A percentile compares a stretch with the other conserved stretches of the same genome.
These are phyloP conservation scores for Pythium periplocum DNA, from an alignment of 352 stramenopile species.

Conservation along the genomic window DNA sequence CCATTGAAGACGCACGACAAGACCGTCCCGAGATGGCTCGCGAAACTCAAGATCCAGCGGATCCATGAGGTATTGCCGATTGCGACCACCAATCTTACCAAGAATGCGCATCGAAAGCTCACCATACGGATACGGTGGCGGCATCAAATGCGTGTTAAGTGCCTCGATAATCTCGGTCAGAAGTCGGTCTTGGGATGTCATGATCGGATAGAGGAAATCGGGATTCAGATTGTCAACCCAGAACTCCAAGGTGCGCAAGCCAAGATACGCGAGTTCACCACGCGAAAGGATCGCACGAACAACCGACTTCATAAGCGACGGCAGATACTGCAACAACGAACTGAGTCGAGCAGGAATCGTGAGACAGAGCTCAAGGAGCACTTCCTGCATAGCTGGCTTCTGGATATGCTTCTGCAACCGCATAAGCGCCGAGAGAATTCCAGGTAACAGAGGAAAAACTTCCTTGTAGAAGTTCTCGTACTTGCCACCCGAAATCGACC, in stretches of 20 bases:
- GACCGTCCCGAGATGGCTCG: constrained; percentile 34
- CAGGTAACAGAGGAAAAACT: constrained; percentile 91
- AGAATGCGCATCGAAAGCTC: constrained; percentile 94
- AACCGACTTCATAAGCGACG: constrained; percentile 94
- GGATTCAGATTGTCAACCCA: constrained; percentile 99
- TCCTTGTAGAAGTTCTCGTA: constrained; percentile 99
- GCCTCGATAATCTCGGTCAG: constrained; percentile 94
- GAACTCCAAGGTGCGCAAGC: constrained; percentile 95
- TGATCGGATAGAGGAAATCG: constrained; percentile 94
- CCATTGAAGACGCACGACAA: constrained; percentile 56
- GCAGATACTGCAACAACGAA: constrained; percentile 95
- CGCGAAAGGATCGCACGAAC: constrained; percentile 92
- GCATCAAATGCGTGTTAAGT: constrained; percentile 93
- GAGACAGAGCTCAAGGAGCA: constrained; percentile 94
- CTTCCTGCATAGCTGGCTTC: constrained; percentile 83
- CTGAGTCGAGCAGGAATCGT: constrained; percentile 95
- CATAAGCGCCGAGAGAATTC: constrained; percentile 92
- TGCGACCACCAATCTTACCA: constrained; percentile 95
- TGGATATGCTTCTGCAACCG: constrained; percentile 89
- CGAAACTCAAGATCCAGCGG: constrained; percentile 57
- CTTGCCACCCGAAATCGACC: constrained; percentile 95
- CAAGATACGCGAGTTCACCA: constrained; percentile 94
- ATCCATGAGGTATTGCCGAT: constrained; percentile 88
- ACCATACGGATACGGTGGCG: constrained; percentile 96
- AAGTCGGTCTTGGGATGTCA: constrained; percentile 84